Evolutionary conservation across 1,284 basidiomycete species (phyloP).

Genomic region (Cutaneotrichosporon sp.): DNA sequence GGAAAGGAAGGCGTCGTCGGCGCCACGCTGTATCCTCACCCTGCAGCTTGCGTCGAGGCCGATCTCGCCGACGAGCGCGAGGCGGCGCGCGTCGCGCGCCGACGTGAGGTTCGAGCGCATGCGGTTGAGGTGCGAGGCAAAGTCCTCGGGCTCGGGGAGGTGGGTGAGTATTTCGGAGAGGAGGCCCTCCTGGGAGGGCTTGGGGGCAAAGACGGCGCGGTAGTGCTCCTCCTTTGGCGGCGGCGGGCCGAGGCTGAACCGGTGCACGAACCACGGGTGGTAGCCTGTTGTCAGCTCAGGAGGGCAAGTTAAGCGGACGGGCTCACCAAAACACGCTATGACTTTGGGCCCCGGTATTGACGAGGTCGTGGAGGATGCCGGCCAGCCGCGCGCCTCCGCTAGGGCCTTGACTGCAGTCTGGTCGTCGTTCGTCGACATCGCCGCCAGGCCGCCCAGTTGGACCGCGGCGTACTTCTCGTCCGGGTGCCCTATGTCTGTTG

Average conservation of each 20-base stretch:
- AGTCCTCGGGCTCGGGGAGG: conserved; percentile 46
- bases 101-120: conserved; percentile 30
- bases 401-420: conserved; percentile 40
- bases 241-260: conserved; percentile 41
- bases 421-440: conserved; percentile 50
- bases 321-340: conserved; percentile 52
- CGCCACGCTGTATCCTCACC: conserved; percentile 9
- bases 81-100: conserved; percentile 24
- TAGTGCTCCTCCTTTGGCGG: conserved; percentile 52
- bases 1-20: conserved; percentile 34
- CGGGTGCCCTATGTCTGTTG: conserved; percentile 40
- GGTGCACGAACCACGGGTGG: conserved; percentile 57
- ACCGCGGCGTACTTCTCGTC: conserved; percentile 30
- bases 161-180: conserved; percentile 36
- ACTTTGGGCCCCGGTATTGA: conserved; percentile 19
- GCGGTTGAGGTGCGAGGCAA: conserved; percentile 27
- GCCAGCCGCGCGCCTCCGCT: conserved; percentile 23
- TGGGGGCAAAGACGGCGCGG: conserved; percentile 44
- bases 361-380: background rate
- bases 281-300: conserved; percentile 45
- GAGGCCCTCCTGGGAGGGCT: conserved; percentile 18
- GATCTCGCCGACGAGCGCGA: conserved; percentile 56
- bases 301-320: background rate
- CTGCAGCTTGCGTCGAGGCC: conserved; percentile 54
- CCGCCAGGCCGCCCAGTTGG: conserved; percentile 42